Conservation (phyloP, 2,329 filamentous ascomycete species). For the Penicillium digitatum region DNA sequence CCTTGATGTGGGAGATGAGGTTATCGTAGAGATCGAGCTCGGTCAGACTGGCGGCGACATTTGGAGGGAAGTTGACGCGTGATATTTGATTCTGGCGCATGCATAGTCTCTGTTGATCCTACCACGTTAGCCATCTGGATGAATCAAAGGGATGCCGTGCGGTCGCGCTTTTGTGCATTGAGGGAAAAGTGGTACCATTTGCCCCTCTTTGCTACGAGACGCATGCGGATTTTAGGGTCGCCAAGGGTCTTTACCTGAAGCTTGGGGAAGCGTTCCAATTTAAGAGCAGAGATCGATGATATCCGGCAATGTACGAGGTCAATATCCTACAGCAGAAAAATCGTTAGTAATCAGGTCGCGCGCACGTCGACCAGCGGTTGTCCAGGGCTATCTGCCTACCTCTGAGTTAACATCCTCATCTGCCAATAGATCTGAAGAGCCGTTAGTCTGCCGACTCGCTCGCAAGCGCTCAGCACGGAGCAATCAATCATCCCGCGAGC, state of each 20-base stretch:
- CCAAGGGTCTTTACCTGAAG: conserved; percentile 50
- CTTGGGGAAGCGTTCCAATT: conserved; percentile 77
- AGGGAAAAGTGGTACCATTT: not conserved
- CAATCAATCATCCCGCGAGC: not conserved
- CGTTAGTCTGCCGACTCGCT: conserved; percentile 7
- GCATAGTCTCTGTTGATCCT: conserved; percentile 60
- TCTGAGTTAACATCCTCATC: conserved; percentile 55
- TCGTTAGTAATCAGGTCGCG: conserved; percentile 13
- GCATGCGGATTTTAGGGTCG: not conserved
- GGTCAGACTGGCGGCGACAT: conserved; percentile 62
- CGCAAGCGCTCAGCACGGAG: not conserved
- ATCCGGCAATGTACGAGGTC: conserved; percentile 86
- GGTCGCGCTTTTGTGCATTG: not conserved
- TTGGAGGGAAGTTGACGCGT: conserved; percentile 68
- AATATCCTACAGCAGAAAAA: conserved; percentile 59
- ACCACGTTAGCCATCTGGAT: not conserved
- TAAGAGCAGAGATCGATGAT: conserved; percentile 69
- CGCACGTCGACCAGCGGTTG: not conserved
- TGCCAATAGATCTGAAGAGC: conserved; percentile 53
- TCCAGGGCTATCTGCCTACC: conserved; percentile 29
- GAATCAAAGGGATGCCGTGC: not conserved
- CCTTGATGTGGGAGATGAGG: conserved; percentile 78
- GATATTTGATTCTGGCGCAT: conserved; percentile 89
- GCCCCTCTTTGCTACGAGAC: not conserved
- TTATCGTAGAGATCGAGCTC: conserved; percentile 98